Evolutionary conservation across 306 rosid species (phyloP).

Genomic region (Malus asiatica): DNA sequence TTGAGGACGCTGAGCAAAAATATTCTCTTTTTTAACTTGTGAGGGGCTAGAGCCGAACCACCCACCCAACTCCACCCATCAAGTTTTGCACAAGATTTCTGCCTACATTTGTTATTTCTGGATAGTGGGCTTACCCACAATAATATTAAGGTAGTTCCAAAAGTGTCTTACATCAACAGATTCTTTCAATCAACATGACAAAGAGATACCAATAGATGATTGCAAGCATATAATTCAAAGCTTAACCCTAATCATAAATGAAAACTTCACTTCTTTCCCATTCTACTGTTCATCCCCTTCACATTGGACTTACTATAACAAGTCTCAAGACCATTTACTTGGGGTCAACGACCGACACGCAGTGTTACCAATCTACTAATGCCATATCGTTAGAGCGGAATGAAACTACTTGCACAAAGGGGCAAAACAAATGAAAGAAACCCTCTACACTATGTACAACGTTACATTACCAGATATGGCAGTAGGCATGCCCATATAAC

Average conservation of each 20-base stretch:
- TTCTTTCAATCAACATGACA: constrained; percentile 4
- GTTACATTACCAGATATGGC: constrained; percentile 10
- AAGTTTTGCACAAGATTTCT: background rate
- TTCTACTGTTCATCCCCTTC: background rate
- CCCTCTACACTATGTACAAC: constrained; percentile 2
- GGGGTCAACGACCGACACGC: no score
- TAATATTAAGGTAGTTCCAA: background rate
- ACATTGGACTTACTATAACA: background rate
- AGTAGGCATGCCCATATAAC: constrained; percentile 14
- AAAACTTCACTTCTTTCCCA: background rate
- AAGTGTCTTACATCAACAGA: constrained; percentile 7
- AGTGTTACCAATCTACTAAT: background rate
- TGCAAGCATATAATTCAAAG: background rate
- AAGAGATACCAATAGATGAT: background rate
- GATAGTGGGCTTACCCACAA: background rate
- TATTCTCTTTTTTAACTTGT: background rate
- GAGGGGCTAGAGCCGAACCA: background rate
- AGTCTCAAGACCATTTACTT: background rate
- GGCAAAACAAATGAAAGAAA: background rate
- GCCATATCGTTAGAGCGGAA: background rate
- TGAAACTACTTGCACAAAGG: background rate
- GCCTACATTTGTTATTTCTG: background rate
- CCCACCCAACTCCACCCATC: background rate
- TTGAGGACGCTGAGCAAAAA: no score
- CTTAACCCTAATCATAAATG: background rate